A percentile compares a stretch with the other conserved stretches of the same genome.
Conservation (phyloP, 768 basidiomycete genomes). For the Nidularia sp. region DNA sequence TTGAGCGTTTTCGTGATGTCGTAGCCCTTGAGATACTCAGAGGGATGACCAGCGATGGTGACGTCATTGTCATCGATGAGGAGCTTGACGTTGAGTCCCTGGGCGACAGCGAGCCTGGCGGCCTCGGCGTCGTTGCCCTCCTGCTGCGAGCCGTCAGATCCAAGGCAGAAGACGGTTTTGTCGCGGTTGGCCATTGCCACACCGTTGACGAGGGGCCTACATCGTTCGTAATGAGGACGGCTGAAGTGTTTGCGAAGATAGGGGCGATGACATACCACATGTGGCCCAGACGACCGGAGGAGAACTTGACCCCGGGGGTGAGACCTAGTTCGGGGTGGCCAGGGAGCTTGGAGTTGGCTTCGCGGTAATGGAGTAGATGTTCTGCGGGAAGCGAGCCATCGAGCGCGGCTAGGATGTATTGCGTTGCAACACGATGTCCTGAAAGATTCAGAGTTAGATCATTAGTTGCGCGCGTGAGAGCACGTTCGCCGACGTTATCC, state of each 20-base stretch:
- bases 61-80: slow-evolving; percentile 90
- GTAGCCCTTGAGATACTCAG: slow-evolving; percentile 80
- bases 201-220: slow-evolving; percentile 76
- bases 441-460: neutral
- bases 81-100: slow-evolving; percentile 79
- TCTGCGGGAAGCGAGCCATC: slow-evolving; percentile 69
- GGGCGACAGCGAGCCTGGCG: slow-evolving; percentile 81
- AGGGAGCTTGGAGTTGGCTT: slow-evolving; percentile 81
- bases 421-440: slow-evolving; percentile 90
- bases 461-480: no score
- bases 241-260: neutral
- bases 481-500: no score
- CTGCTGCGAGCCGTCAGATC: slow-evolving; percentile 89
- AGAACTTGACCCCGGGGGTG: slow-evolving; percentile 92
- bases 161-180: slow-evolving; percentile 78
- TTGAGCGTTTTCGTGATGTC: slow-evolving; percentile 65
- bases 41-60: slow-evolving; percentile 89
- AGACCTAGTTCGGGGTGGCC: slow-evolving; percentile 88
- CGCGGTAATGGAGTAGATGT: slow-evolving; percentile 82
- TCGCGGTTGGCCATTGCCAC: slow-evolving; percentile 75
- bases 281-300: slow-evolving; percentile 89
- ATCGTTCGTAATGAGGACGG: neutral
- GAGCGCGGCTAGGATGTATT: slow-evolving; percentile 79
- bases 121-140: slow-evolving; percentile 92
- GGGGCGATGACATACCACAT: slow-evolving; percentile 52